phyloP scores from a whole-genome alignment of 2,329 filamentous ascomycete genomes.

The Stemphylium beticola region DNA sequence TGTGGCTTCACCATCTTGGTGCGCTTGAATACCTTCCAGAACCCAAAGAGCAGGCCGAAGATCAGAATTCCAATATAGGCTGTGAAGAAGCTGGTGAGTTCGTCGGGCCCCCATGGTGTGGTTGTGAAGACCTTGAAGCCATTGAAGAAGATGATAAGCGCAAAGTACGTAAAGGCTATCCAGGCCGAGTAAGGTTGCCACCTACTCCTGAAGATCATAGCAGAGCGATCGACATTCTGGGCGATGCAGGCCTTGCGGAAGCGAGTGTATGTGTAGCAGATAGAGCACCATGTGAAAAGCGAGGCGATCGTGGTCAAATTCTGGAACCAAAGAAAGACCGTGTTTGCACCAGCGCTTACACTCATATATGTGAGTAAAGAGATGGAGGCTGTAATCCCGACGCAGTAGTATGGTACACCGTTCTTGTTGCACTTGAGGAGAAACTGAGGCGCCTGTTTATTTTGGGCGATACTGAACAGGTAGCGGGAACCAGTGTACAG shows the following conservation, averaged over 20 bases:
- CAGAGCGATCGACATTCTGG: conserved; percentile 63
- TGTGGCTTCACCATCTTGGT: conserved; percentile 57
- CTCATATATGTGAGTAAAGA: conserved; percentile 59
- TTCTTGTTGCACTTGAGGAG: conserved; percentile 56
- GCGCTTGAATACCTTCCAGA: conserved; percentile 71
- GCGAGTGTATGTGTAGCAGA: conserved; percentile 63
- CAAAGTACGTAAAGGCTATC: conserved; percentile 63
- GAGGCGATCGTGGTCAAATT: conserved; percentile 68
- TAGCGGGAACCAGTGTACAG: conserved; percentile 62
- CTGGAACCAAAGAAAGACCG: conserved; percentile 71
- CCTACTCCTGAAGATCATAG: conserved; percentile 57
- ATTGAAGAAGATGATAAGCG: conserved; percentile 65
- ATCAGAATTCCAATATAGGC: conserved; percentile 55
- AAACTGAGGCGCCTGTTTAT: conserved; percentile 60
- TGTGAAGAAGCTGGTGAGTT: conserved; percentile 57
- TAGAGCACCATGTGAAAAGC: conserved; percentile 62
- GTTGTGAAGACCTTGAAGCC: conserved; percentile 65
- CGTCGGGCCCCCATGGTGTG: conserved; percentile 45
- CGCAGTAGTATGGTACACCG: conserved; percentile 52
- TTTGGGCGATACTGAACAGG: conserved; percentile 58
- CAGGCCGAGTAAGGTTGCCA: conserved; percentile 64
- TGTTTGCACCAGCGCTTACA: conserved; percentile 52
- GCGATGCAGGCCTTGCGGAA: conserved; percentile 56
- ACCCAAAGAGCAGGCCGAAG: conserved; percentile 57
- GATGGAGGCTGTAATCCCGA: conserved; percentile 49